A percentile compares a stretch with the other conserved stretches of the same genome.
phyloP scores from a whole-genome alignment of 495 filamentous ascomycete species.

The Podospora didyma region DNA sequence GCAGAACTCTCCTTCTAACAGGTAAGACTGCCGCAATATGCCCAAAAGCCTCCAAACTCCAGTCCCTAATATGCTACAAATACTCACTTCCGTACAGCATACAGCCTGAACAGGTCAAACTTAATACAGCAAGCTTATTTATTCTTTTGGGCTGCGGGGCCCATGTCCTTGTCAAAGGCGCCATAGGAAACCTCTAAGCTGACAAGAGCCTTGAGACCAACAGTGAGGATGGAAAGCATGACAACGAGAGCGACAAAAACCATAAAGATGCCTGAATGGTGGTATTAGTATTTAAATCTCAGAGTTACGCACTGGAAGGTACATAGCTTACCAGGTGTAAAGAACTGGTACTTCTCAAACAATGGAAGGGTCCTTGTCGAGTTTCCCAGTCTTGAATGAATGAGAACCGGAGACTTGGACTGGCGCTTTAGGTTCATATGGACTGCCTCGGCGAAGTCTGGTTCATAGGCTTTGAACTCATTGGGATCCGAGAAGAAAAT shows the following conservation, averaged over 20 bases:
- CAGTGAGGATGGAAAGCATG: constrained; percentile 69
- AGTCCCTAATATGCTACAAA: constrained; percentile 12
- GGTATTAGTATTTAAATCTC: constrained; percentile 2
- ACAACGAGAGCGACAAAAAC: constrained; percentile 58
- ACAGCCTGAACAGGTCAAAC: neutral
- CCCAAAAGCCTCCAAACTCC: constrained; percentile 17
- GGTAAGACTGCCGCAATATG: constrained; percentile 8
- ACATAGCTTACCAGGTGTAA: constrained; percentile 58
- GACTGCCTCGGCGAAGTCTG: constrained; percentile 39
- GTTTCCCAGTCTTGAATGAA: constrained; percentile 16
- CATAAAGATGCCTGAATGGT: constrained; percentile 63
- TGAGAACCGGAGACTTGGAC: constrained; percentile 1
- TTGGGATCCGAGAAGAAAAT: constrained; percentile 39
- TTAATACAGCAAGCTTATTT: constrained; percentile 49
- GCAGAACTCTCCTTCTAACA: neutral
- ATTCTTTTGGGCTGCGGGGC: constrained; percentile 82
- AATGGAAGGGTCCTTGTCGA: constrained; percentile 50
- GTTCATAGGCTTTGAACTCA: constrained; percentile 40
- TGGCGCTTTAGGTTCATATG: constrained; percentile 49
- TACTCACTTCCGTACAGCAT: neutral
- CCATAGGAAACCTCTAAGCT: constrained; percentile 86
- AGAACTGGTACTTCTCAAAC: constrained; percentile 89
- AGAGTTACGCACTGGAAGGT: neutral
- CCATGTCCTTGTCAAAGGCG: constrained; percentile 95
- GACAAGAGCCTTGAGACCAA: constrained; percentile 68